Base-by-base conservation (phyloP, 129 eudicot genomes). In the Flaveria robusta region DNA sequence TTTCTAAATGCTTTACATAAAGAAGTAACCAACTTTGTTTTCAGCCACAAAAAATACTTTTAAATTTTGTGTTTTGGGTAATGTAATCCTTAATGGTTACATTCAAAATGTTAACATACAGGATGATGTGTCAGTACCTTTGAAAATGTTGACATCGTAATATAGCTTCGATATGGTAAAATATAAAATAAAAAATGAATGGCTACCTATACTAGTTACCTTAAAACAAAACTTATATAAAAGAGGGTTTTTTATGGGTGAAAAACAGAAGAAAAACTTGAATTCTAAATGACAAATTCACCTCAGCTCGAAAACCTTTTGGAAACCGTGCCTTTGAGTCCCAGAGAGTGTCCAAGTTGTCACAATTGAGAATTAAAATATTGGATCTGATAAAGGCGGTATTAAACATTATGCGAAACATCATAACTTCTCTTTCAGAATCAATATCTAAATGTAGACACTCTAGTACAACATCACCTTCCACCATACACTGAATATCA, bases 391-490 rank as follows among this genome's bases (percentile, higher is more conserved):
- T 95, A 83, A 95, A 95, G 74, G 99, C 96, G 31, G 99, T 95
- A 79, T 95, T 95, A 80, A 95, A 95, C 96, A 91, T 86, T 72
- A 91, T 80, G 11, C 99, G 91, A 60, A 95, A 95, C 99, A 95
- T 95, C 99, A 95, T 95, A 45, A 91, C 87, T 87, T 95, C 99
- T 80, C 99, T 82, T 77, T 91, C 99, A 19, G 96, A 83, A 54
- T 95, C 99, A 66, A 87, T 43, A 74, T 95, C 97, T 45, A 95
- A 58, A 80, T 95, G 99, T 45, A 95, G 87, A 78, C 99, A 95
- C 76, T 95, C 99, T 75, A 95, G 75, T 7, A 95, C 99, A 19
- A 95, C 99, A 87, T 95, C 97, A 66, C 99, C 97, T 89, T 95
- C 89, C 77, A 95, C 99, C 89, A 91, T 82, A 79, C 97, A 95